Percentiles rank a stretch among this genome's conserved stretches.
These are phyloP conservation scores for Mycena leptocephala DNA, from an alignment of 768 basidiomycete species.

Conservation along the genomic window DNA sequence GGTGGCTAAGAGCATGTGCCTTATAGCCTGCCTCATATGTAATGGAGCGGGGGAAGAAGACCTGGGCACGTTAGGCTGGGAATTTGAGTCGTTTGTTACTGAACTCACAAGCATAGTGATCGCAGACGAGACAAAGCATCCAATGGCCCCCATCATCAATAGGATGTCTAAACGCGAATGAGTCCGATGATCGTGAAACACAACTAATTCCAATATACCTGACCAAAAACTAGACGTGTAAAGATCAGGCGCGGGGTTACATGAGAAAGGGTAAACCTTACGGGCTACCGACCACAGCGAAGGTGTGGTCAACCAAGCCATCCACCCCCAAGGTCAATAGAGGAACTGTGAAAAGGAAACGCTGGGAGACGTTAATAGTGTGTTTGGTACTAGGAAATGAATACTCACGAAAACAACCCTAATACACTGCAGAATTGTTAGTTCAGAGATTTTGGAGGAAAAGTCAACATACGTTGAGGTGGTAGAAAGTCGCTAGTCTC, in stretches of 20 bases:
- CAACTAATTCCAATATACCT: slow-evolving; percentile 56
- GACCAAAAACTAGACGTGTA: slow-evolving; percentile 66
- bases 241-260: not conserved
- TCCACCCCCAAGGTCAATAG: slow-evolving; percentile 79
- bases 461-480: slow-evolving; percentile 76
- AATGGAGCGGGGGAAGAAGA: slow-evolving; percentile 87
- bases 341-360: slow-evolving; percentile 82
- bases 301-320: slow-evolving; percentile 66
- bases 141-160: slow-evolving; percentile 80
- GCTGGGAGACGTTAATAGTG: slow-evolving; percentile 36
- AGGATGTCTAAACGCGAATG: slow-evolving; percentile 69
- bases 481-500: slow-evolving; percentile 81
- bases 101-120: slow-evolving; percentile 82
- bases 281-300: slow-evolving; percentile 66
- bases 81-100: not conserved
- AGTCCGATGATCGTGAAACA: slow-evolving; percentile 32
- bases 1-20: slow-evolving; percentile 53
- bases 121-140: slow-evolving; percentile 85
- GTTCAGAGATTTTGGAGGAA: not conserved
- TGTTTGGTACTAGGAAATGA: not conserved
- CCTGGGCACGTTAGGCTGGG: slow-evolving; percentile 52
- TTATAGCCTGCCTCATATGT: slow-evolving; percentile 76
- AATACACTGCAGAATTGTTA: slow-evolving; percentile 61
- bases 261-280: slow-evolving; percentile 55
- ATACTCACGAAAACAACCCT: slow-evolving; percentile 72